Evolutionary conservation across 495 filamentous ascomycete genomes (phyloP).

Genomic region (Tuber indicum): DNA sequence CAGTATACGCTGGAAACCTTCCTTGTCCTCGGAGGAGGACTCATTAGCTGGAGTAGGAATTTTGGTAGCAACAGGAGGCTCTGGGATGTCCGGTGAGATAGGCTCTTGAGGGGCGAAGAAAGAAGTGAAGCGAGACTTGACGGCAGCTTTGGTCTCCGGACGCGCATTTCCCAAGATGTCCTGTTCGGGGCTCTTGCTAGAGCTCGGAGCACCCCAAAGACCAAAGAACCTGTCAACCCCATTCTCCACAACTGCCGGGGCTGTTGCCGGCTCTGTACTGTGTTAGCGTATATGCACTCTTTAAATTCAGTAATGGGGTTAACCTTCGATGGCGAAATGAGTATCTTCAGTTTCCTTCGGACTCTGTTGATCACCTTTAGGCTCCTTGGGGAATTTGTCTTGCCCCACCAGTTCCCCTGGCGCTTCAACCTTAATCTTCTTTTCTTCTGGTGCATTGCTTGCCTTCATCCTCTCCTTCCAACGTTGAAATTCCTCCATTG

Average conservation of each 20-base stretch:
- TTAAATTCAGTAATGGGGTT: background rate
- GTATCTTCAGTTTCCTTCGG: background rate
- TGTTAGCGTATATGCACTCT: background rate
- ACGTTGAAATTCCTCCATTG: constrained; percentile 77
- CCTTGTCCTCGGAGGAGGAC: constrained; percentile 66
- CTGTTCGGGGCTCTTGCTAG: constrained; percentile 43
- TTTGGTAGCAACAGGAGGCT: constrained; percentile 44
- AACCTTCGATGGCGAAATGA: background rate
- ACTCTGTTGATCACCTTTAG: constrained; percentile 9
- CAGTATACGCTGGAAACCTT: constrained; percentile 82
- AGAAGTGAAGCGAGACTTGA: constrained; percentile 75
- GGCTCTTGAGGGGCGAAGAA: constrained; percentile 68
- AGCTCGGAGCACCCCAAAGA: constrained; percentile 52
- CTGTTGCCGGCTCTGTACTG: constrained; percentile 26
- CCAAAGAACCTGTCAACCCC: constrained; percentile 77
- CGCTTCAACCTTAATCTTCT: constrained; percentile 51
- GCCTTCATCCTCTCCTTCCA: constrained; percentile 93
- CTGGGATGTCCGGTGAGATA: constrained; percentile 50
- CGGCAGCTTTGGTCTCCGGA: constrained; percentile 47
- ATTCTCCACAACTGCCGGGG: constrained; percentile 53
- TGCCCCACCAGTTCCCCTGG: constrained; percentile 28
- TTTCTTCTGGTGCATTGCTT: constrained; percentile 42
- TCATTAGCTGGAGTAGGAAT: constrained; percentile 41
- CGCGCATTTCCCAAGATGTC: constrained; percentile 44
- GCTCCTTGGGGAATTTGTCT: constrained; percentile 18